Percentiles rank a stretch among this genome's conserved stretches.
Evolutionary conservation across 2,329 filamentous ascomycete genomes (phyloP).

Genomic region (Diaporthe sp.): DNA sequence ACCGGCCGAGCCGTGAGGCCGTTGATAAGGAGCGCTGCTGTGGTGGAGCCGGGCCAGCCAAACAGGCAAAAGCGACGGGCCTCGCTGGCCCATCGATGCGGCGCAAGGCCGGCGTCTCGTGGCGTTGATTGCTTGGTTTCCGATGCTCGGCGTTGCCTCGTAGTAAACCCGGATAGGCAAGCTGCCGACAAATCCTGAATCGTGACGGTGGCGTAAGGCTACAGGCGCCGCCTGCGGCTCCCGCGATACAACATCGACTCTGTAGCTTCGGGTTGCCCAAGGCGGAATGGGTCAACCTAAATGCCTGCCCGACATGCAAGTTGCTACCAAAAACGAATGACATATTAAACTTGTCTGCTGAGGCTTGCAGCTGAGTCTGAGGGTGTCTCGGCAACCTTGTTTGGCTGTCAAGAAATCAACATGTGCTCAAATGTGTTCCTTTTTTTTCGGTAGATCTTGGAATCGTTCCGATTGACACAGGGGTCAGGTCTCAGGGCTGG

Average conservation of each 20-base stretch:
- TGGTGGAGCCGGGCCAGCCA: constrained; percentile 17
- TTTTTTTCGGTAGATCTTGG: constrained; percentile 25
- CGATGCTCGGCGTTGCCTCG: constrained; percentile 19
- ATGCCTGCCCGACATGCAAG: not conserved
- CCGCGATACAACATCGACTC: not conserved
- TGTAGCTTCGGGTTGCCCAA: not conserved
- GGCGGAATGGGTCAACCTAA: not conserved
- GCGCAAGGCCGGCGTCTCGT: constrained; percentile 15
- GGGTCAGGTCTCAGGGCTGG: constrained; percentile 23
- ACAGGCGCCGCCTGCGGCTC: not conserved
- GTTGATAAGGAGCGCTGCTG: constrained; percentile 22
- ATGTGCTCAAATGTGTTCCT: not conserved
- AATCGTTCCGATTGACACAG: constrained; percentile 30
- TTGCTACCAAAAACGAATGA: constrained; percentile 7
- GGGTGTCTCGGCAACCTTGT: not conserved
- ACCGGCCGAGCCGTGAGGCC: constrained; percentile 19
- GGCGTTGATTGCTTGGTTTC: constrained; percentile 25
- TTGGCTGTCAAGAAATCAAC: constrained; percentile 2
- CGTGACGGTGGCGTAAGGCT: constrained; percentile 17
- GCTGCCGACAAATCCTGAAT: constrained; percentile 26
- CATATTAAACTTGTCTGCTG: constrained; percentile 13
- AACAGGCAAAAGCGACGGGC: not conserved
- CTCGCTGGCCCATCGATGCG: constrained; percentile 22
- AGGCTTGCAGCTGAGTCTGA: constrained; percentile 8
- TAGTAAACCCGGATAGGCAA: constrained; percentile 12